phyloP scores from a whole-genome alignment of 2,329 filamentous ascomycete species.

The Ophiocordyceps camponoti-leonardi region DNA sequence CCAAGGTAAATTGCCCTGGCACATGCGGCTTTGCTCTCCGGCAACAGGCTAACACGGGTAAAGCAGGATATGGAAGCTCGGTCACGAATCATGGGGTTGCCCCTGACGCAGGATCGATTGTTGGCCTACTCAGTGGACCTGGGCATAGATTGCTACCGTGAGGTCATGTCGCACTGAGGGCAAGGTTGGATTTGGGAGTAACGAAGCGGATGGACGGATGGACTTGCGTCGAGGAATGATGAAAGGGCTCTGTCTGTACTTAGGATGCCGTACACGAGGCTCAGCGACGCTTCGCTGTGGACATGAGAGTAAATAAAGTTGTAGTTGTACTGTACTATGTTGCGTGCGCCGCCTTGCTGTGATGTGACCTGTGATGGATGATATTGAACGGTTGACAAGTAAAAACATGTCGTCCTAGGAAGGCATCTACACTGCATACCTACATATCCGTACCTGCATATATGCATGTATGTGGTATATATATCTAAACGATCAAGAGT shows the following conservation, averaged over 20 bases:
- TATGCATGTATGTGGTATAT: no score
- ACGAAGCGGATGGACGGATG: background rate
- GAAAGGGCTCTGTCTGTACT: background rate
- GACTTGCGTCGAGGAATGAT: background rate
- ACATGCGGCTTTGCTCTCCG: slow-evolving; percentile 1
- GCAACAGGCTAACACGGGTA: slow-evolving; percentile 1
- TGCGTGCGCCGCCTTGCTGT: no score
- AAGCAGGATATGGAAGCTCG: slow-evolving; percentile 18
- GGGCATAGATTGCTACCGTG: slow-evolving; percentile 50
- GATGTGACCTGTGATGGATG: no score
- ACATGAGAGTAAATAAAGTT: no score
- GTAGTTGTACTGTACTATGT: no score
- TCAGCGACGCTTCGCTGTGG: no score
- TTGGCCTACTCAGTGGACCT: slow-evolving; percentile 54
- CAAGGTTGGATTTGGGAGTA: background rate
- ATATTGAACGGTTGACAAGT: no score
- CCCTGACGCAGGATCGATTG: slow-evolving; percentile 56
- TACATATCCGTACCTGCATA: no score
- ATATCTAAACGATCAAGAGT: no score
- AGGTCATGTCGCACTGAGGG: slow-evolving; percentile 34
- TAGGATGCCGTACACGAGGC: no score
- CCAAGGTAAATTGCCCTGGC: slow-evolving; percentile 28
- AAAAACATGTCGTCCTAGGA: no score
- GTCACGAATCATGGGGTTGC: slow-evolving; percentile 35
- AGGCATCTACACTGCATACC: no score